Conservation (phyloP, 106 monocot genomes). For the Agapanthus africanus region DNA sequence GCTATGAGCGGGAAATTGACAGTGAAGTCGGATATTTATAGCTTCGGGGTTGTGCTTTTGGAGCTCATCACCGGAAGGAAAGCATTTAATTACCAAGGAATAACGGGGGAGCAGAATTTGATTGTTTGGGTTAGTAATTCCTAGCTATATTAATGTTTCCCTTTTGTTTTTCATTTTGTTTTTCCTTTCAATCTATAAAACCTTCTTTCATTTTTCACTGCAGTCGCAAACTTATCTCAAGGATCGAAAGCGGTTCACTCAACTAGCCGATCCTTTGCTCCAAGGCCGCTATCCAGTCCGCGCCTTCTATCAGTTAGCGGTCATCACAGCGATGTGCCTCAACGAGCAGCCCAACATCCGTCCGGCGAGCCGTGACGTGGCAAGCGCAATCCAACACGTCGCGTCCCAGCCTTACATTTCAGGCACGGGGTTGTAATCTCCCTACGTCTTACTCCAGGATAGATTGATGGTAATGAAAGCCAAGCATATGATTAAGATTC, state of each 20-base stretch:
- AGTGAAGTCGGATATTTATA: conserved; percentile 33
- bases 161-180: no score
- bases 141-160: no score
- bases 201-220: conserved; percentile 3
- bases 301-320: conserved; percentile 47
- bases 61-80: conserved; percentile 38
- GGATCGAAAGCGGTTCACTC: conserved; percentile 30
- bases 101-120: conserved; percentile 23
- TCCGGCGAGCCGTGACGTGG: conserved; percentile 46
- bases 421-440: neutral
- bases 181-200: no score
- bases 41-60: conserved; percentile 39
- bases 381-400: conserved; percentile 47
- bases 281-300: conserved; percentile 50
- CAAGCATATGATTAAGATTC: no score
- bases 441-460: neutral
- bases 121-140: conserved; percentile 26
- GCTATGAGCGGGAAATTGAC: conserved; percentile 32
- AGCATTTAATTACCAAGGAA: conserved; percentile 17
- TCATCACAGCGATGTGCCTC: conserved; percentile 55
- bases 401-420: conserved; percentile 45
- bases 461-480: no score
- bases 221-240: conserved; percentile 60
- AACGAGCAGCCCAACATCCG: conserved; percentile 49
- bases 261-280: conserved; percentile 54